Base-by-base conservation (phyloP, 352 stramenopile genomes). In the Phytophthora chlamydospora region DNA sequence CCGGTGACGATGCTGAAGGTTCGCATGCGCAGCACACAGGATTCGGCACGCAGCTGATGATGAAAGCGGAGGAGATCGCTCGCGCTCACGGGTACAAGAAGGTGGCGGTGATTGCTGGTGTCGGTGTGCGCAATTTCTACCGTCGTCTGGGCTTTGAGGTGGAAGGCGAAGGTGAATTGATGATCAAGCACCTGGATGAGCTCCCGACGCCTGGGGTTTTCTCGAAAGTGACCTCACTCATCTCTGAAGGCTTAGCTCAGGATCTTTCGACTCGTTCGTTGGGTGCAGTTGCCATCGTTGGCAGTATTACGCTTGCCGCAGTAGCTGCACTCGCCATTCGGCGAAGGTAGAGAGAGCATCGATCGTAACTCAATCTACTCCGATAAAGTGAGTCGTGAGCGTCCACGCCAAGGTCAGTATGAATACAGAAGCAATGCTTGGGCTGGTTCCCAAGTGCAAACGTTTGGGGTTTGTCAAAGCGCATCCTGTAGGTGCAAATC, bases 111-210 rank as follows among this genome's bases (percentile, higher is more conserved):
- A 97, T 97, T 51, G 85, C 86, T 8, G 91, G 91, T 40, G 86
- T 97, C n/a, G 91, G 91, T 38, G 88, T 96, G 40, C 84, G 91
- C 27, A 95, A 96, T 58, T 97, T 97, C 55, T 97, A 97, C 62
- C 76, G 89, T n/a, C 78, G 82, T 11, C 67, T 96, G 39, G 90
- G 90, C 5, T 97, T 95, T 63, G 85, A 93, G 58, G 76, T 96
- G 16, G 85, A 95, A 71, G 83, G 83, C 16, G 81, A 95, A 5
- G 88, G 86, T 1, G 88, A 95, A 47, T 62, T 93, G 29, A 93
- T 96, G 83, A 91, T 95, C 62, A 96, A 96, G 60, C 72, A 91
- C 47, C 58, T 96, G 38, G 41, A 71, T 10, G 49, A 72, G 11
- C 11, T 50, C 29, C 39, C 36, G 24, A 7, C 24, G 8, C 12